phyloP scores from a whole-genome alignment of 2,329 filamentous ascomycete genomes.

The Endoconidiophora laricicola region DNA sequence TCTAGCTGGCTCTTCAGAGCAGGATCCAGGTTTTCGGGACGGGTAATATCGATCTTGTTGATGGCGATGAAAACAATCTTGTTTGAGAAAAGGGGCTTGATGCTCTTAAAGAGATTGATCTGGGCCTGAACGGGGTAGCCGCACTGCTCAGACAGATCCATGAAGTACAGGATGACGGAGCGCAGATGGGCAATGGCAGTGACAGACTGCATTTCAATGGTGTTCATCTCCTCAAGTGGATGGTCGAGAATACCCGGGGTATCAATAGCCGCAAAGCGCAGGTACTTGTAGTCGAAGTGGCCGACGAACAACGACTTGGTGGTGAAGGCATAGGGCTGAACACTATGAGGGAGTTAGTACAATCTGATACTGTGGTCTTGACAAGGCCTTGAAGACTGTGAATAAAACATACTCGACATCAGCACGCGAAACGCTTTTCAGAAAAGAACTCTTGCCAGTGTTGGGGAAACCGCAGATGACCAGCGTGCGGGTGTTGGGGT shows the following conservation, averaged over 20 bases:
- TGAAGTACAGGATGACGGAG: slow-evolving; percentile 92
- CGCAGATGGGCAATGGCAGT: slow-evolving; percentile 93
- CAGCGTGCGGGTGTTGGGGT: slow-evolving; percentile 89
- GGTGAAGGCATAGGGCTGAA: slow-evolving; percentile 91
- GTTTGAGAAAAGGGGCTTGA: slow-evolving; percentile 92
- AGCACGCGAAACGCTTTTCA: slow-evolving; percentile 79
- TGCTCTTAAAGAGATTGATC: slow-evolving; percentile 87
- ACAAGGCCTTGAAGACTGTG: not conserved
- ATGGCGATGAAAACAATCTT: slow-evolving; percentile 93
- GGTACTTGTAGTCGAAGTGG: slow-evolving; percentile 82
- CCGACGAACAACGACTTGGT: slow-evolving; percentile 95
- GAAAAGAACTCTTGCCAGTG: slow-evolving; percentile 90
- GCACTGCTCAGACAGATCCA: slow-evolving; percentile 93
- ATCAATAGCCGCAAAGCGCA: slow-evolving; percentile 61
- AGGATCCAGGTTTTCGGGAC: slow-evolving; percentile 70
- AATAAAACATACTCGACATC: slow-evolving; percentile 50
- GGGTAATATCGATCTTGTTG: slow-evolving; percentile 93
- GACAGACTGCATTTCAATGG: slow-evolving; percentile 88
- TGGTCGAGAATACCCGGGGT: slow-evolving; percentile 98
- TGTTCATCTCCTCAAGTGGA: slow-evolving; percentile 98
- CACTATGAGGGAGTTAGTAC: slow-evolving; percentile 2
- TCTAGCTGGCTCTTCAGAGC: slow-evolving; percentile 66
- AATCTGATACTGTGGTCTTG: not conserved
- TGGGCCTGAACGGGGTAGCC: slow-evolving; percentile 86
- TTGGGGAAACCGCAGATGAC: slow-evolving; percentile 97